A percentile compares a stretch with the other conserved stretches of the same genome.
Evolutionary conservation across 495 filamentous ascomycete genomes (phyloP).

Genomic region (Penicillium angulare): DNA sequence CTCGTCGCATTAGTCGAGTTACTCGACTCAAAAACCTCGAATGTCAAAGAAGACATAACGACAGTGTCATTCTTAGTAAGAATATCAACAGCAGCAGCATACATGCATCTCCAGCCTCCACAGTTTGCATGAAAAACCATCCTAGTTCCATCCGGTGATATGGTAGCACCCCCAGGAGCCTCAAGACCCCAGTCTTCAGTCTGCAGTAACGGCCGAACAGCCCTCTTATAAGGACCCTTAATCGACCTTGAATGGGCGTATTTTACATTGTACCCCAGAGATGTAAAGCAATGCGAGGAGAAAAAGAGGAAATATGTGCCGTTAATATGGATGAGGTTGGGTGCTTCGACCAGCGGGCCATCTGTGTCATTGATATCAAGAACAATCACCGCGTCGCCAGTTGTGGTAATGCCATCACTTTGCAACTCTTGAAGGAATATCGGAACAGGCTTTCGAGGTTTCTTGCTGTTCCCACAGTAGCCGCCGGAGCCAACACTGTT

Average conservation of each 20-base stretch:
- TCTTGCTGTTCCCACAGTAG: constrained; percentile 49
- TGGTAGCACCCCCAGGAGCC: constrained; percentile 54
- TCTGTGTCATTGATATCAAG: constrained; percentile 53
- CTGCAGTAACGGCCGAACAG: constrained; percentile 33
- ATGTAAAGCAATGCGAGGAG: constrained; percentile 54
- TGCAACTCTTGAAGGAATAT: constrained; percentile 57
- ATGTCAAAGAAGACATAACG: constrained; percentile 9
- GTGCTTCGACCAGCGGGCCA: constrained; percentile 60
- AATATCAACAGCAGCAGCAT: constrained; percentile 28
- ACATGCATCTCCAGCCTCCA: constrained; percentile 32
- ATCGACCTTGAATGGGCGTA: constrained; percentile 50
- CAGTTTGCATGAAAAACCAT: constrained; percentile 56
- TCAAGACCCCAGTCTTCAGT: constrained; percentile 40
- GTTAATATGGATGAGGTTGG: constrained; percentile 44
- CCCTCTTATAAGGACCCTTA: constrained; percentile 44
- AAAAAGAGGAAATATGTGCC: constrained; percentile 60
- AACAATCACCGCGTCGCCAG: constrained; percentile 48
- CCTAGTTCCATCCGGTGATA: constrained; percentile 37
- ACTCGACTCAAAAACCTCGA: not conserved
- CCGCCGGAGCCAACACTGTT: constrained; percentile 57
- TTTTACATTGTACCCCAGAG: constrained; percentile 52
- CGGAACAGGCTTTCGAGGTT: constrained; percentile 46
- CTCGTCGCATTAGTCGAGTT: constrained; percentile 6
- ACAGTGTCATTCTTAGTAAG: constrained; percentile 15
- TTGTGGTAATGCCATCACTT: constrained; percentile 49